Evolutionary conservation across 2,329 filamentous ascomycete genomes (phyloP), one percentile per base, ranked within the genome.

Genomic region (Didymella exigua): DNA sequence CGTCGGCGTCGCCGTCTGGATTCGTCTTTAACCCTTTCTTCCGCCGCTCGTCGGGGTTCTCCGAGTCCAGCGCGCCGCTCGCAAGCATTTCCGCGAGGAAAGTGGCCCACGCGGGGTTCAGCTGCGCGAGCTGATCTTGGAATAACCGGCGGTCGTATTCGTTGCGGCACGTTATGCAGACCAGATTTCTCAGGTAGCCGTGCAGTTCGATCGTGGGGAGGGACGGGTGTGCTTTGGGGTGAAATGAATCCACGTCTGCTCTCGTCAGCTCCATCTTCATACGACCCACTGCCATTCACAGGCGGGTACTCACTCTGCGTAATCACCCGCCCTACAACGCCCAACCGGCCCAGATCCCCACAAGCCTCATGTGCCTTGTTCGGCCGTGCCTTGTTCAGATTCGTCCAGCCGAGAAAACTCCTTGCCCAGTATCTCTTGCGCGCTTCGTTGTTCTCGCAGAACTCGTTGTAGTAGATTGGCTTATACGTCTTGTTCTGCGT

Each of bases 341-440:
- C 93, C 62, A 95, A 78, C 4, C 82, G 76, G 2, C 86, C 89
- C 30, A 98, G 79, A 60, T 88, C 82, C 47, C 84, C 82, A 52
- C 98, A 84, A 2, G 93, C 91, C 71, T 84, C 82, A 77, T 99
- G 95, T 2, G 87, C 87, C 3, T 80, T 78, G 70, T 98, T 98
- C 11, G 93, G 93, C 54, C 78, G 79, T n/a, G 91, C 90, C 58
- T 86, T 88, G 68, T 89, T 79, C 62, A 98, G 79, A 38, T 86
- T 91, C 4, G 90, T 87, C 93, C 93, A 98, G 31, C 95, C 95
- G 18, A 99, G 78, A 74, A 96, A 99, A 70, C 90, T 96, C 43
- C 95, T 81, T 0, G 95, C 93, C 95, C 95, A 99, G 74, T 99
- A 99, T 58, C 95, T 82, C 76, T 97, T 95, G 61, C 95, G 82